Percentiles rank a stretch among this genome's conserved stretches.
Conservation (phyloP, 371 early-diverging fungal species). For the Apophysomyces ossiformis region DNA sequence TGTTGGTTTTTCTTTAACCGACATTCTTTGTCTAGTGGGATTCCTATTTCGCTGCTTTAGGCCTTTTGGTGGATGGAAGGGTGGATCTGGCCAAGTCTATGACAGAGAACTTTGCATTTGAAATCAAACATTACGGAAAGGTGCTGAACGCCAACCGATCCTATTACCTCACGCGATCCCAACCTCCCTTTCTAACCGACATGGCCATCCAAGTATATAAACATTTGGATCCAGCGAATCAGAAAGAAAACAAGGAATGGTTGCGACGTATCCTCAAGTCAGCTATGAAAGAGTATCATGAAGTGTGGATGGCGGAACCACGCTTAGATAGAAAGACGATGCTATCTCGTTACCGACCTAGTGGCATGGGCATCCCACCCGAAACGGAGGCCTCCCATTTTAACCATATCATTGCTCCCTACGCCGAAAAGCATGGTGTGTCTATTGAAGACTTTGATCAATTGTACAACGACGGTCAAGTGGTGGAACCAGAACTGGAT, state of each 20-base stretch:
- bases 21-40: slow-evolving; percentile 71
- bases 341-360: slow-evolving; percentile 84
- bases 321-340: slow-evolving; percentile 80
- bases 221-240: slow-evolving; percentile 52
- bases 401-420: slow-evolving; percentile 87
- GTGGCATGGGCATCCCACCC: slow-evolving; percentile 94
- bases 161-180: slow-evolving; percentile 95
- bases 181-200: slow-evolving; percentile 97
- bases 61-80: slow-evolving; percentile 84
- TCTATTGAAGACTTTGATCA: slow-evolving; percentile 71
- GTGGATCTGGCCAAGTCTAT: slow-evolving; percentile 87
- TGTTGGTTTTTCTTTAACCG: background rate
- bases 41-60: slow-evolving; percentile 92
- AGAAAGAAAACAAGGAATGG: slow-evolving; percentile 75
- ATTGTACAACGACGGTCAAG: slow-evolving; percentile 67
- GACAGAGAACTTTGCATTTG: slow-evolving; percentile 96
- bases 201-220: slow-evolving; percentile 88
- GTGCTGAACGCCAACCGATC: slow-evolving; percentile 97
- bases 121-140: slow-evolving; percentile 97
- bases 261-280: slow-evolving; percentile 73
- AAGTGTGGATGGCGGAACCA: slow-evolving; percentile 88
- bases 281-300: slow-evolving; percentile 90
- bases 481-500: slow-evolving; percentile 86
- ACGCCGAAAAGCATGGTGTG: slow-evolving; percentile 71
- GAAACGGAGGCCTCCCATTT: slow-evolving; percentile 97